A percentile compares a stretch with the other conserved stretches of the same genome.
These are phyloP conservation scores for Alternaria arborescens DNA, from an alignment of 2,329 filamentous ascomycete species.

Conservation along the genomic window DNA sequence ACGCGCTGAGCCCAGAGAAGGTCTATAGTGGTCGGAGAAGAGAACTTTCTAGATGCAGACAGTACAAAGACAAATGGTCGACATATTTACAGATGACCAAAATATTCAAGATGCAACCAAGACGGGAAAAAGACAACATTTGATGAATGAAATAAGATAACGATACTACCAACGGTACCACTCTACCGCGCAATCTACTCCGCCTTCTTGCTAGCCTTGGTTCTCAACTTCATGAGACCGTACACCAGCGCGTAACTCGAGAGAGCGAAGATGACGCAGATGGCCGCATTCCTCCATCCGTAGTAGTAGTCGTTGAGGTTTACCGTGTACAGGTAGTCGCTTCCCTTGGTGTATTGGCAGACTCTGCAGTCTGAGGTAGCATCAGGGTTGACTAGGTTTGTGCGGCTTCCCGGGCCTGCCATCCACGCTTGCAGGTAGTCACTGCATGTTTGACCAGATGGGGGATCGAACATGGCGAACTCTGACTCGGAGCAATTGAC, in stretches of 20 bases:
- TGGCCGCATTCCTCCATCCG: constrained; percentile 72
- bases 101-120: neutral
- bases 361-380: constrained; percentile 65
- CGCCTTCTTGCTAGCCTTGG: constrained; percentile 53
- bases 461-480: constrained; percentile 58
- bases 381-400: constrained; percentile 68
- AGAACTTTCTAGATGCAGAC: neutral
- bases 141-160: neutral
- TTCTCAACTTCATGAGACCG: constrained; percentile 53
- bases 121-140: neutral
- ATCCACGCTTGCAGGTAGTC: constrained; percentile 55
- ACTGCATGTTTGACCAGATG: constrained; percentile 63
- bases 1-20: neutral
- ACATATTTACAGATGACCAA: neutral
- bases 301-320: constrained; percentile 69
- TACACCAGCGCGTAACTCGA: constrained; percentile 63
- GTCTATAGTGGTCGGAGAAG: neutral
- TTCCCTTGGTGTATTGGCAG: constrained; percentile 66
- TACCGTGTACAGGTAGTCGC: constrained; percentile 67
- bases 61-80: neutral
- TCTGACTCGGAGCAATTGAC: constrained; percentile 50
- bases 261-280: constrained; percentile 65
- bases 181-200: constrained; percentile 24
- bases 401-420: constrained; percentile 33
- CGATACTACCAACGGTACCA: neutral